A percentile compares a stretch with the other conserved stretches of the same genome.
Evolutionary conservation across 2,329 filamentous ascomycete genomes (phyloP).

Genomic region (Metarhizium robertsii): DNA sequence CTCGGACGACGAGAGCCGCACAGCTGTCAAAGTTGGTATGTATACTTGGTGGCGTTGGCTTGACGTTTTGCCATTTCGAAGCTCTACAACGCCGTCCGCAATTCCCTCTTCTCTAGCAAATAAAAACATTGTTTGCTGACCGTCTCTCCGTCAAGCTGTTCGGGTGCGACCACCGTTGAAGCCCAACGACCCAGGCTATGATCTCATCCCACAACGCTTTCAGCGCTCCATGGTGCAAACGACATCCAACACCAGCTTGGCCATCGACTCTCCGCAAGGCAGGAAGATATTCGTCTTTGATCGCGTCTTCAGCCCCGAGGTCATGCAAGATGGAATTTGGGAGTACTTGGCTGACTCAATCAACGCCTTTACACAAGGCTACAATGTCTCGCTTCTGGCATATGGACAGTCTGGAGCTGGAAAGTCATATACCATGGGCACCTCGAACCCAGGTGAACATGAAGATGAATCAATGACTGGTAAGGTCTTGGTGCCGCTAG

Average conservation of each 20-base stretch:
- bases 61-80: neutral
- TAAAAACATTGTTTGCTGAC: neutral
- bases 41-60: neutral
- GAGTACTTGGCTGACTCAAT: slow-evolving; percentile 90
- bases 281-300: slow-evolving; percentile 96
- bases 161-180: slow-evolving; percentile 83
- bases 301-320: slow-evolving; percentile 77
- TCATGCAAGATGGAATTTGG: slow-evolving; percentile 84
- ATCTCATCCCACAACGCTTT: slow-evolving; percentile 92
- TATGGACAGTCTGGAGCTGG: slow-evolving; percentile 97
- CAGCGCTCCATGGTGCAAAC: slow-evolving; percentile 88
- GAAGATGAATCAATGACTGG: slow-evolving; percentile 64
- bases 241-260: slow-evolving; percentile 72
- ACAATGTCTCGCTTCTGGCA: slow-evolving; percentile 95
- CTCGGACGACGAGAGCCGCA: slow-evolving; percentile 83
- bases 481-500: slow-evolving; percentile 33
- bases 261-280: slow-evolving; percentile 85
- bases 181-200: slow-evolving; percentile 79
- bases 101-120: too few species aligned
- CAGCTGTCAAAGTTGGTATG: slow-evolving; percentile 93
- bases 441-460: slow-evolving; percentile 75
- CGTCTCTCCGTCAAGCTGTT: slow-evolving; percentile 52
- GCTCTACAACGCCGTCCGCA: neutral
- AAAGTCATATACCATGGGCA: slow-evolving; percentile 99
- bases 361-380: slow-evolving; percentile 82